Percentiles rank a stretch among this genome's conserved stretches.
These are phyloP conservation scores for Tylopilus sp. DNA, from an alignment of 768 basidiomycete genomes.

Conservation along the genomic window DNA sequence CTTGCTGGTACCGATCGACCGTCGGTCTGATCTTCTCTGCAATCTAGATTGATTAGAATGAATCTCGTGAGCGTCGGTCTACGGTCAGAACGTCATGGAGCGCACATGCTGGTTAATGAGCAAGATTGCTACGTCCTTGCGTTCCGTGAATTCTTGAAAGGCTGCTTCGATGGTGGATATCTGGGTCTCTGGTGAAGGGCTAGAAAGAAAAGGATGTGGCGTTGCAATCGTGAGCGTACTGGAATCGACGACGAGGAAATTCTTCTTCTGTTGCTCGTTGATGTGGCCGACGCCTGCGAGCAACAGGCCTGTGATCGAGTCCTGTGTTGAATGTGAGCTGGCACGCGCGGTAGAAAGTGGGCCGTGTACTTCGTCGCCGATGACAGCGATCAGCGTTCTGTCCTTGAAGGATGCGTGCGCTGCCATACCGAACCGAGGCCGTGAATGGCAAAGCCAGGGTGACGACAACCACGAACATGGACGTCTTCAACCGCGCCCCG, in stretches of 20 bases:
- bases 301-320: conserved; percentile 94
- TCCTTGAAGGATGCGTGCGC: conserved; percentile 64
- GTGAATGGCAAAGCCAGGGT: conserved; percentile 14
- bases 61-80: conserved; percentile 7
- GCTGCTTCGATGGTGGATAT: conserved; percentile 85
- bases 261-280: conserved; percentile 90
- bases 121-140: conserved; percentile 93
- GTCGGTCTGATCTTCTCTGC: conserved; percentile 96
- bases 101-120: conserved; percentile 98
- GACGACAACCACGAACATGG: conserved; percentile 35
- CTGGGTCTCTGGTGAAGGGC: conserved; percentile 69
- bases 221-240: conserved; percentile 53
- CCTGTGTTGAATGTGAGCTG: conserved; percentile 46
- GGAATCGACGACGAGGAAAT: conserved; percentile 91
- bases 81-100: conserved; percentile 7
- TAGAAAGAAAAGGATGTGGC: background rate
- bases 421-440: conserved; percentile 39
- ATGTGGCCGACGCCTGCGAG: conserved; percentile 95
- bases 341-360: background rate
- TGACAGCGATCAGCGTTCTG: conserved; percentile 87
- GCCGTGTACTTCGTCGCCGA: conserved; percentile 85
- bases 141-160: conserved; percentile 92
- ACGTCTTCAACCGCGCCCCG: conserved; percentile 72
- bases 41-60: conserved; percentile 49
- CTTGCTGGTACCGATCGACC: conserved; percentile 92